Conservation (phyloP, 345 rosid species). For the Ailanthus altissimus region DNA sequence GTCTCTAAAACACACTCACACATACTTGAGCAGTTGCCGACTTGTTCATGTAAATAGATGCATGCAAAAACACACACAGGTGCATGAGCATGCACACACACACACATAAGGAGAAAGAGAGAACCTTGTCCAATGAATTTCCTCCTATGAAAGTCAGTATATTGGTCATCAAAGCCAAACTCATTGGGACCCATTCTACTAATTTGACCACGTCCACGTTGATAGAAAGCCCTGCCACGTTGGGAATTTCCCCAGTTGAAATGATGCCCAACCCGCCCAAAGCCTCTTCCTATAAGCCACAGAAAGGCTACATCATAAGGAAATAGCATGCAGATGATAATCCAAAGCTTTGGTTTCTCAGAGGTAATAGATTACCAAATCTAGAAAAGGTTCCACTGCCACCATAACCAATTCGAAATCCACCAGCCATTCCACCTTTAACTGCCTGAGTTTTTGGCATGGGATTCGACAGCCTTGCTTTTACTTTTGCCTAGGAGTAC, state of each 20-base stretch:
- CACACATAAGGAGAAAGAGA: conserved; percentile 1
- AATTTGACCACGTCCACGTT: conserved; percentile 37
- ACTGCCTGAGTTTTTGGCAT: conserved; percentile 69
- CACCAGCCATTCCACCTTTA: conserved; percentile 73
- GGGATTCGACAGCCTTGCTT: conserved; percentile 73
- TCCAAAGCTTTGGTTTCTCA: conserved; percentile 7
- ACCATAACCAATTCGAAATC: conserved; percentile 49
- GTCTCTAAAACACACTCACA: not conserved
- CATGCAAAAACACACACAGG: not conserved
- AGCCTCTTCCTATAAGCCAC: conserved; percentile 44
- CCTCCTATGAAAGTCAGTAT: conserved; percentile 38
- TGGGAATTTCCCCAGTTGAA: conserved; percentile 37
- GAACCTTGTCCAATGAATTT: conserved; percentile 39
- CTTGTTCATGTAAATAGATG: not conserved
- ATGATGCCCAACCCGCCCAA: conserved; percentile 44
- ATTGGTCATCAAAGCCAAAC: conserved; percentile 30
- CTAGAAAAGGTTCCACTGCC: conserved; percentile 39
- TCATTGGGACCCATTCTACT: conserved; percentile 40
- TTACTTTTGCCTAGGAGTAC: conserved; percentile 44
- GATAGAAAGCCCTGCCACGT: conserved; percentile 41
- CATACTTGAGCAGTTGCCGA: not conserved
- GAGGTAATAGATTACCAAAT: conserved; percentile 44
- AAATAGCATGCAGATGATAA: conserved; percentile 7
- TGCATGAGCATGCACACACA: not conserved
- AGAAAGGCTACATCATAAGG: conserved; percentile 6